Evolutionary conservation across 257 asterid species (phyloP).

Genomic region (Sherardia arvensis): DNA sequence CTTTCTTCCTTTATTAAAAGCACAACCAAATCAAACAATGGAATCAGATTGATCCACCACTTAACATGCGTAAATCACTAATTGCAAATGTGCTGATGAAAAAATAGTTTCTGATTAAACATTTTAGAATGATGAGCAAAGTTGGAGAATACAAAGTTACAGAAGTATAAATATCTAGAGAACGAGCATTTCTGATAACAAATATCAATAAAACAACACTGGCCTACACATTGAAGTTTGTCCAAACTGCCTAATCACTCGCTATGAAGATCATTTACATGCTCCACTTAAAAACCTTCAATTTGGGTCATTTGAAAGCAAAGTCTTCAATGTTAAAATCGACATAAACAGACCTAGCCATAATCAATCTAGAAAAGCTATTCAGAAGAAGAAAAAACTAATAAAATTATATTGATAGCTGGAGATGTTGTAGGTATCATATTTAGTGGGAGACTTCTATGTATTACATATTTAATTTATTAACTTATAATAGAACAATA

Average conservation of each 20-base stretch:
- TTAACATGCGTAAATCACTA: background rate
- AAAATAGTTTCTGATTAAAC: background rate
- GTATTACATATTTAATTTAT: background rate
- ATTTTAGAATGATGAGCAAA: background rate
- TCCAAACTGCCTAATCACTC: background rate
- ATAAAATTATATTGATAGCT: background rate
- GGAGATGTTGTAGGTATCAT: background rate
- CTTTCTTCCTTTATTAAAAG: background rate
- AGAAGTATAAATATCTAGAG: background rate
- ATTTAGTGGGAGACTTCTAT: background rate
- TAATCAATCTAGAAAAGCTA: background rate
- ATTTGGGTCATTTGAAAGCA: background rate
- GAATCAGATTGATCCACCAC: background rate
- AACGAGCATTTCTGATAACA: background rate
- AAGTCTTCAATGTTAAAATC: background rate
- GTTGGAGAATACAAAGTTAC: too few relatives aligned
- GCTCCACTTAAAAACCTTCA: background rate
- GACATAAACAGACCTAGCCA: conserved; percentile 1
- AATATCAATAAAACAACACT: background rate
- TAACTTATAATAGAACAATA: background rate
- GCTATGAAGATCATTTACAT: background rate
- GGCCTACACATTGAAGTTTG: background rate
- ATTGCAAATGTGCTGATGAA: background rate
- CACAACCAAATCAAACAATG: background rate
- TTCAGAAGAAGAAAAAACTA: background rate